Evolutionary conservation across 352 stramenopile species (phyloP).

Genomic region (Phytophthora citricola): DNA sequence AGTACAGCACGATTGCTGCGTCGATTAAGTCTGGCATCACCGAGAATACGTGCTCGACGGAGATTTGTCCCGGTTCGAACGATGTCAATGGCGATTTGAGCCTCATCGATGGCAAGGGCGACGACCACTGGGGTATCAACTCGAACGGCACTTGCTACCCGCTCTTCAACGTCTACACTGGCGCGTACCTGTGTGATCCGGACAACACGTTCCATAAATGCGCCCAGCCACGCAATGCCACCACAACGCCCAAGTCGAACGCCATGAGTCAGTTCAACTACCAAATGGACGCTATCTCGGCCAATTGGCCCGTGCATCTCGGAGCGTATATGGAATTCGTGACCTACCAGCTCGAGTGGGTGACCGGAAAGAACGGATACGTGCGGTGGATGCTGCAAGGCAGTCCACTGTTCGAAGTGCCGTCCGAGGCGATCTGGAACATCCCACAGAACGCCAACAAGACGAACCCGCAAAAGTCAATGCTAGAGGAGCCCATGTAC

Average conservation of each 20-base stretch:
- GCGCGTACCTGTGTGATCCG: slow-evolving; percentile 52
- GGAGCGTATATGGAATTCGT: slow-evolving; percentile 68
- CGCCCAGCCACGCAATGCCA: slow-evolving; percentile 46
- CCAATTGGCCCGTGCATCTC: slow-evolving; percentile 74
- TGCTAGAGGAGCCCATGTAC: slow-evolving; percentile 56
- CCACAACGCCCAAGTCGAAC: slow-evolving; percentile 39
- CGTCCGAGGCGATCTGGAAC: slow-evolving; percentile 46
- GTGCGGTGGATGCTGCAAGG: slow-evolving; percentile 66
- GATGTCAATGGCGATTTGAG: slow-evolving; percentile 53
- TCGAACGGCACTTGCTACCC: slow-evolving; percentile 54
- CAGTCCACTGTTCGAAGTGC: slow-evolving; percentile 84
- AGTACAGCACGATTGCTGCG: slow-evolving; percentile 44
- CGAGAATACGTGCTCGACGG: slow-evolving; percentile 43
- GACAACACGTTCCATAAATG: slow-evolving; percentile 53
- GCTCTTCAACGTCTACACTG: slow-evolving; percentile 54
- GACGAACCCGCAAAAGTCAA: slow-evolving; percentile 52
- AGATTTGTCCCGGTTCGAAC: slow-evolving; percentile 49
- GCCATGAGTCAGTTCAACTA: slow-evolving; percentile 49
- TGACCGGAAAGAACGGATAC: slow-evolving; percentile 34
- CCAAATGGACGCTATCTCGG: slow-evolving; percentile 49
- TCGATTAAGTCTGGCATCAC: slow-evolving; percentile 53
- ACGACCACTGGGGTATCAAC: slow-evolving; percentile 53
- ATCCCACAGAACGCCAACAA: slow-evolving; percentile 40
- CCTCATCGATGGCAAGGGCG: slow-evolving; percentile 52
- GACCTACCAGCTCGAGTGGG: slow-evolving; percentile 6